Base-by-base conservation (phyloP, 1,139 yeast genomes). In the Pichia sp. region DNA sequence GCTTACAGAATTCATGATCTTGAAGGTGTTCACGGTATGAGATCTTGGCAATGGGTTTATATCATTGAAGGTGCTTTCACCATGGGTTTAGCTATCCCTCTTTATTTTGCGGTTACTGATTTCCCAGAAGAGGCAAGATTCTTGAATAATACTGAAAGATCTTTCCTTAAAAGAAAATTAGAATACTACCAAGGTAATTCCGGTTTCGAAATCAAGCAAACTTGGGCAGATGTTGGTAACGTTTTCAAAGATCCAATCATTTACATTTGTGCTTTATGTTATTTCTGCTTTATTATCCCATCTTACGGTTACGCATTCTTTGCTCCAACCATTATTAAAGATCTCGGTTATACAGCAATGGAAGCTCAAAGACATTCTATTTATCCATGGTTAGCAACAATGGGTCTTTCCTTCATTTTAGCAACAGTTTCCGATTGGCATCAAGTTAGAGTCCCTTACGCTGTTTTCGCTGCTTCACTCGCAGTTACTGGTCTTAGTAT, bases 21-120 rank as follows among this genome's bases (percentile, higher is more conserved):
- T 48, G 64, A 70, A 49, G 77, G 77, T 14, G 59, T 52, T 12
- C 69, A 66, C 38, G 80, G 79, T 6, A 52, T 67, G 33, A 56
- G 55, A n/a, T 66, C 82, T 12, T 82, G 91, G 91, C 70, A 77
- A 59, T 82, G 86, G 84, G 68, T 83, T 46, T 83, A 78, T 59
- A 73, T 82, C 49, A 71, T 83, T 50, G 91, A 83, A 58, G 91
- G 93, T 43, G 67, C 79, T 3, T 66, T 80, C 52, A 84, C 94
- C 18, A 71, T 73, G 39, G 80, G 79, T 31, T 60, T 79, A 26
- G 79, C 85, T 0, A 48, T 80, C 34, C 48, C 81, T 14, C 68
- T 84, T 45, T 83, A 63, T 60, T 79, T 82, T 57, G 61, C 72
- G 28, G 71, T 84, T 49, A 79, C 94, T 15, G 91, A 84, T 58